Percentiles rank a stretch among this genome's conserved stretches.
These are phyloP conservation scores for Geotrichum bryndzae DNA, from an alignment of 1,139 yeast species.

Conservation along the genomic window DNA sequence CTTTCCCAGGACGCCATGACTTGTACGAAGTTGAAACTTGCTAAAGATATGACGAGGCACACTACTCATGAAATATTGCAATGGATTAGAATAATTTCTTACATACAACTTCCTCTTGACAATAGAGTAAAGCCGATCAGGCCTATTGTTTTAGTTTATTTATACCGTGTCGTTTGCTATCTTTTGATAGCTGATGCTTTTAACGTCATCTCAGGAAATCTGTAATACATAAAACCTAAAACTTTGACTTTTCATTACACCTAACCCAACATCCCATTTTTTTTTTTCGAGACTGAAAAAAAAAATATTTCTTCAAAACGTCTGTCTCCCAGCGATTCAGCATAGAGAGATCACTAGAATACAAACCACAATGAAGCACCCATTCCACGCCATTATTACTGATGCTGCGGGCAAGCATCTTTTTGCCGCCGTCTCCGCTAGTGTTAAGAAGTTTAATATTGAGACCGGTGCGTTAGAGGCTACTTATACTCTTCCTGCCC, in stretches of 20 bases:
- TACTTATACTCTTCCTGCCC: conserved; percentile 7
- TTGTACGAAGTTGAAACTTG: no score
- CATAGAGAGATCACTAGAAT: background rate
- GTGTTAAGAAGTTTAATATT: conserved; percentile 19
- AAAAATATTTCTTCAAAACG: background rate
- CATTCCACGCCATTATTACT: conserved; percentile 22
- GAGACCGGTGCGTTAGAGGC: conserved; percentile 17
- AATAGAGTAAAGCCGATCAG: no score
- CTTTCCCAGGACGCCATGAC: no score
- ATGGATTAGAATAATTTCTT: no score
- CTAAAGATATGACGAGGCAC: no score
- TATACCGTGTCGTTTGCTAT: no score
- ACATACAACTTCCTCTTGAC: no score
- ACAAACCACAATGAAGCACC: conserved; percentile 20
- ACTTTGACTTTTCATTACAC: background rate
- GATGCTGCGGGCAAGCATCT: conserved; percentile 19
- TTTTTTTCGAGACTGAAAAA: background rate
- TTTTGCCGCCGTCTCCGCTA: conserved; percentile 20
- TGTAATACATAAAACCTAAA: no score
- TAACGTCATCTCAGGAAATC: no score
- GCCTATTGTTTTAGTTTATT: no score
- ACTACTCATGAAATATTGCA: no score
- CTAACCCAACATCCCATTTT: background rate
- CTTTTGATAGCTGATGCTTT: no score
- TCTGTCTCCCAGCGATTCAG: background rate